phyloP scores from a whole-genome alignment of 495 filamentous ascomycete genomes.

The Astrothelium macrocarpum region DNA sequence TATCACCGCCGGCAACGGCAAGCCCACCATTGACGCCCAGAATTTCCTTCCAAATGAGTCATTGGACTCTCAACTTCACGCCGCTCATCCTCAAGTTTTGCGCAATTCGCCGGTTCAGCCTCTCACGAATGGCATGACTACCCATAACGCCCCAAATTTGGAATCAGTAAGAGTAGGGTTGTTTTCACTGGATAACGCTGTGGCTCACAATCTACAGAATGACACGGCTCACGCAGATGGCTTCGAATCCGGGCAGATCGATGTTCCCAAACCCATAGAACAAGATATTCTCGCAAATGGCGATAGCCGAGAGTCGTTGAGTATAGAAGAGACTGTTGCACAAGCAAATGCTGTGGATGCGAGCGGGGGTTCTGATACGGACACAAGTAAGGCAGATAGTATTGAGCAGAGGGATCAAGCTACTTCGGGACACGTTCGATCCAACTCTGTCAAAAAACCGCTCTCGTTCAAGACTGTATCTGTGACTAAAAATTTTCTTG shows the following conservation, averaged over 20 bases:
- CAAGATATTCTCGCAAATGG: slow-evolving; percentile 17
- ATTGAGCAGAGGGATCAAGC: slow-evolving; percentile 40
- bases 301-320: slow-evolving; percentile 16
- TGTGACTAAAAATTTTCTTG: slow-evolving; percentile 80
- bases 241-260: neutral
- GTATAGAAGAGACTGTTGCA: slow-evolving; percentile 15
- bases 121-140: neutral
- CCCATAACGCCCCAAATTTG: neutral
- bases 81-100: neutral
- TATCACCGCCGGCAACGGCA: slow-evolving; percentile 47
- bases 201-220: neutral
- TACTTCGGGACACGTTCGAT: slow-evolving; percentile 53
- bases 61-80: neutral
- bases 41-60: neutral
- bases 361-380: slow-evolving; percentile 62
- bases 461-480: slow-evolving; percentile 90
- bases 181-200: neutral
- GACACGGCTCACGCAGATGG: neutral
- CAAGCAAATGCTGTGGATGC: slow-evolving; percentile 23
- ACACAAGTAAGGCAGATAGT: slow-evolving; percentile 38
- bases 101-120: neutral
- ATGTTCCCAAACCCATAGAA: neutral
- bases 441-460: slow-evolving; percentile 69
- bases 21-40: slow-evolving; percentile 31
- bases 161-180: neutral